Evolutionary conservation across 225 moss, liverwort and hornwort genomes (phyloP).

Genomic region (Physcomitrellopsis africana): DNA sequence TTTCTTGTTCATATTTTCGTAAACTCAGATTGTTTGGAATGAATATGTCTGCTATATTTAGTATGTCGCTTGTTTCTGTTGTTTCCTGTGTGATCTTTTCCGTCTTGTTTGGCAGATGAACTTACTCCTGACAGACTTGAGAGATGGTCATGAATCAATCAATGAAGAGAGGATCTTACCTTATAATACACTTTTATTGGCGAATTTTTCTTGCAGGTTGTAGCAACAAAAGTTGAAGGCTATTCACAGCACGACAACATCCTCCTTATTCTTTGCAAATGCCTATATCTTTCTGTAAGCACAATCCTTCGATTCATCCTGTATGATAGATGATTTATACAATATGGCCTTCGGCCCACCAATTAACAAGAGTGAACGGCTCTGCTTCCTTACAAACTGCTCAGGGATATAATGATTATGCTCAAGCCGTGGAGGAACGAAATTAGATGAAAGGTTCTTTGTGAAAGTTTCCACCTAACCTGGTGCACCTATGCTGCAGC

Average conservation of each 20-base stretch:
- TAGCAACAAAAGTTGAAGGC: constrained; percentile 75
- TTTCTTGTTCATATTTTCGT: neutral
- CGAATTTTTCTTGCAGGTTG: constrained; percentile 58
- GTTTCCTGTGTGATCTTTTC: constrained; percentile 3
- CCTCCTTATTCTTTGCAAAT: constrained; percentile 89
- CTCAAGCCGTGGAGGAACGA: constrained; percentile 15
- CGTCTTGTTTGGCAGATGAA: constrained; percentile 10
- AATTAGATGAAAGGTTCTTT: constrained; percentile 19
- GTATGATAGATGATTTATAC: neutral
- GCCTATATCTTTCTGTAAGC: constrained; percentile 88
- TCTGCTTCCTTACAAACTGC: constrained; percentile 1
- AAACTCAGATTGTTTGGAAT: constrained; percentile 1
- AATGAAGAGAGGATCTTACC: constrained; percentile 1
- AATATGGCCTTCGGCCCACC: constrained; percentile 10
- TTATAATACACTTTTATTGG: constrained; percentile 4
- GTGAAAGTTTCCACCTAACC: neutral
- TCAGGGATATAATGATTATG: constrained; percentile 16
- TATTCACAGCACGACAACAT: constrained; percentile 78
- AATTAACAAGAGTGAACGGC: constrained; percentile 19
- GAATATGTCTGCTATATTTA: constrained; percentile 17
- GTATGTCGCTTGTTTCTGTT: neutral
- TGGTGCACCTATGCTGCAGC: constrained; percentile 30
- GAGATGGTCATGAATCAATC: constrained; percentile 12
- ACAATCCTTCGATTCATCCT: neutral
- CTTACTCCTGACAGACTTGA: constrained; percentile 9